Percentiles rank a stretch among this genome's conserved stretches.
Evolutionary conservation across 177 flowering plant species (phyloP).

Genomic region (Vitis hybrid): DNA sequence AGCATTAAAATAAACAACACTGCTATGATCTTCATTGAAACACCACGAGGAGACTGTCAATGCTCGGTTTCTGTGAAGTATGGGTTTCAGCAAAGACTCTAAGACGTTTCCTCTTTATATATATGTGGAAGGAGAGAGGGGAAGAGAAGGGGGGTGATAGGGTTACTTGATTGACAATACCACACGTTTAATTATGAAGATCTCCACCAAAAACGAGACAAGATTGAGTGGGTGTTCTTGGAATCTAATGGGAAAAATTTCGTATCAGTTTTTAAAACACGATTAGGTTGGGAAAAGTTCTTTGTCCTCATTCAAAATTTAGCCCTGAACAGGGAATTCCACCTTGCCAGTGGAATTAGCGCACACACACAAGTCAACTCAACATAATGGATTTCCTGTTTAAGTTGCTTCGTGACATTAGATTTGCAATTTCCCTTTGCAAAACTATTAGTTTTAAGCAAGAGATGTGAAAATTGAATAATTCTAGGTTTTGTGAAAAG

Average conservation of each 20-base stretch:
- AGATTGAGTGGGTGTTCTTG: constrained; percentile 11
- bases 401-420: constrained; percentile 12
- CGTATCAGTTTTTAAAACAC: background rate
- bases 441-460: background rate
- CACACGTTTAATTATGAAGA: constrained; percentile 7
- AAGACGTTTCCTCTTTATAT: background rate
- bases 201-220: constrained; percentile 22
- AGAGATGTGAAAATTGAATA: background rate
- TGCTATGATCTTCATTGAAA: constrained; percentile 11
- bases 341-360: constrained; percentile 3
- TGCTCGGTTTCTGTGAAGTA: too few species aligned
- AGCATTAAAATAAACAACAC: constrained; percentile 14
- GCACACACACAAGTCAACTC: background rate
- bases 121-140: background rate
- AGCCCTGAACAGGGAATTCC: constrained; percentile 19
- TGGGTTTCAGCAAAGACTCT: too few species aligned
- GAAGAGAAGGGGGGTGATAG: background rate
- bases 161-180: background rate
- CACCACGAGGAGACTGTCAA: background rate
- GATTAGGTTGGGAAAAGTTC: background rate
- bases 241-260: background rate
- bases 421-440: too few species aligned
- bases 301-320: background rate
- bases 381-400: constrained; percentile 7
- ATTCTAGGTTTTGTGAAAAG: too few species aligned